phyloP scores from a whole-genome alignment of 148 eudicot species.

The Rhododendron ferrugineum region DNA sequence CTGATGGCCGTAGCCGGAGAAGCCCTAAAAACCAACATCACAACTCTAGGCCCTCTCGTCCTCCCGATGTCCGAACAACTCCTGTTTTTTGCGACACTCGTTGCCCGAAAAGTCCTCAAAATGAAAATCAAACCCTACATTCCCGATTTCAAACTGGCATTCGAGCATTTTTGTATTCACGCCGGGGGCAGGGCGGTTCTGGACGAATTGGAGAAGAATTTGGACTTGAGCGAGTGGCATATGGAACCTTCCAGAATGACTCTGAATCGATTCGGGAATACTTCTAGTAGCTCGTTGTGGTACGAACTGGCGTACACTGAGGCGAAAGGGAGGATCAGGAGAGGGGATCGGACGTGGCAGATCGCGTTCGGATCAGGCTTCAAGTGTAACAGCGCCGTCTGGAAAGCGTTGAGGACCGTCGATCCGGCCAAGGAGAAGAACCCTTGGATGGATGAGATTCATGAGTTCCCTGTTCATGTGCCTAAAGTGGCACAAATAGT shows the following conservation, averaged over 20 bases:
- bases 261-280: conserved; percentile 35
- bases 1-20: conserved; percentile 34
- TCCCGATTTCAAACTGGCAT: conserved; percentile 34
- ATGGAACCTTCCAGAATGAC: conserved; percentile 52
- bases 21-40: conserved; percentile 34
- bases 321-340: conserved; percentile 39
- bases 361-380: conserved; percentile 46
- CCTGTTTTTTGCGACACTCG: conserved; percentile 19
- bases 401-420: conserved; percentile 33
- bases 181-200: conserved; percentile 36
- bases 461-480: conserved; percentile 39
- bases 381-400: conserved; percentile 40
- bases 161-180: conserved; percentile 38
- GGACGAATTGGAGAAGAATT: conserved; percentile 38
- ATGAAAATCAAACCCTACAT: conserved; percentile 34
- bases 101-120: conserved; percentile 17
- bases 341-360: conserved; percentile 38
- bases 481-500: conserved; percentile 22
- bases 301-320: conserved; percentile 39
- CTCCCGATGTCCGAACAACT: conserved; percentile 43
- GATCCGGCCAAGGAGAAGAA: conserved; percentile 38
- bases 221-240: conserved; percentile 25
- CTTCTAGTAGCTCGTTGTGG: conserved; percentile 44
- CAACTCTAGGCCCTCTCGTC: conserved; percentile 33
- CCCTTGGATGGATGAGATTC: conserved; percentile 39